Evolutionary conservation across 31 red algal genomes (phyloP), one percentile per base, ranked within the genome.

Genomic region (Endocladia muricata): DNA sequence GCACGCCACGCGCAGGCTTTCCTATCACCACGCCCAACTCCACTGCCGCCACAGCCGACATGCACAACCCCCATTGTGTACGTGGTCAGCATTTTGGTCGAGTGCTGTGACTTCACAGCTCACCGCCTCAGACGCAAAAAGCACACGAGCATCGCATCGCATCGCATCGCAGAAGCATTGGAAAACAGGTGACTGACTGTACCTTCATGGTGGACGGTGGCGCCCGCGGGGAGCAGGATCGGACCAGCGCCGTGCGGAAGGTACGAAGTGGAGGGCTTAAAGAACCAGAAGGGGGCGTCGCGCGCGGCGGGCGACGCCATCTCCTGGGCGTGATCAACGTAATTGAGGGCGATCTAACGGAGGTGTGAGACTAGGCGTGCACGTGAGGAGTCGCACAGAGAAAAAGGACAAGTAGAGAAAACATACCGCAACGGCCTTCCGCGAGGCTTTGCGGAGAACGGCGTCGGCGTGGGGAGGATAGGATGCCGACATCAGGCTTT

Each of bases 301-400:
- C 62, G 77, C 61, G 68, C 61, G 13, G 77, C 78, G 61, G 78
- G 57, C 4, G 70, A 75, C 26, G 60, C 52, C 83, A 94, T 86
- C 47, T 94, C 91, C 55, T 63, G 60, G 11, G 84, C 91, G 65
- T 94, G 91, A 2, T 75, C 84, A 0, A 79, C 70, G 60, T 94
- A 94, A 48, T 94, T 94, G 37, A 82, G 83, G 21, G 61, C 91
- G 38, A 94, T n/a, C n/a, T n/a, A n/a, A n/a, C n/a, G n/a, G n/a
- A n/a, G n/a, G n/a, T n/a, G n/a, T n/a, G n/a, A n/a, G n/a, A n/a
- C n/a, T n/a, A n/a, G n/a, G n/a, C n/a, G n/a, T n/a, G n/a, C n/a
- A n/a, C n/a, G n/a, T n/a, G n/a, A n/a, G n/a, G n/a, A n/a, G n/a
- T n/a, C n/a, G n/a, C n/a, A n/a, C n/a, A n/a, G n/a, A n/a, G n/a